Evolutionary conservation across 2,329 filamentous ascomycete species (phyloP).

Genomic region (Alternaria solani): DNA sequence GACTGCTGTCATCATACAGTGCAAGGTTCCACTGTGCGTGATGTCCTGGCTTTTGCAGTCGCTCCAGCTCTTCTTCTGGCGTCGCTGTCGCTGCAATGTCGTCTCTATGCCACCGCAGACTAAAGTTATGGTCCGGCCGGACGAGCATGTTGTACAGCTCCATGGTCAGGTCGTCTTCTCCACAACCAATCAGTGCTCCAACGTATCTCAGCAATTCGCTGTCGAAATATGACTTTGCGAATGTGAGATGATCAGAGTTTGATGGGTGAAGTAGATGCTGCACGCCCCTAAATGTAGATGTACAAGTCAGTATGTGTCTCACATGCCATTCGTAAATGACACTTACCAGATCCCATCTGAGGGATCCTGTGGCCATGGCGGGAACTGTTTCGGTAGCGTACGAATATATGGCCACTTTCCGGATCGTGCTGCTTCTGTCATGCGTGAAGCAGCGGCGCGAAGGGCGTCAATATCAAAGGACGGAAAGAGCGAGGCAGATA

Average conservation of each 20-base stretch:
- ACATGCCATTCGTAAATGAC: not conserved
- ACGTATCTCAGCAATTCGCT: conserved; percentile 69
- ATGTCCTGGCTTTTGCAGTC: conserved; percentile 68
- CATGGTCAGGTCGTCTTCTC: conserved; percentile 73
- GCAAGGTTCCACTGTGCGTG: conserved; percentile 91
- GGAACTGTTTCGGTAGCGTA: conserved; percentile 89
- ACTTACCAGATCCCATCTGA: conserved; percentile 71
- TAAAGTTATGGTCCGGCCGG: conserved; percentile 73
- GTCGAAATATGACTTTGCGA: conserved; percentile 77
- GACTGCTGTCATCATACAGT: conserved; percentile 73
- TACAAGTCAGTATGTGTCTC: not conserved
- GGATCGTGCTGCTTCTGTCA: conserved; percentile 69
- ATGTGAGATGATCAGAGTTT: conserved; percentile 68
- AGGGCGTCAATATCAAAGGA: conserved; percentile 62
- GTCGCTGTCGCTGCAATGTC: conserved; percentile 75
- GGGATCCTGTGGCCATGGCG: conserved; percentile 75
- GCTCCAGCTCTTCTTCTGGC: conserved; percentile 70
- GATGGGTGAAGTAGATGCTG: conserved; percentile 83
- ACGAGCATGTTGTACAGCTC: conserved; percentile 89
- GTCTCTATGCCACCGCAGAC: conserved; percentile 84
- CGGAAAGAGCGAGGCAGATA: conserved; percentile 69
- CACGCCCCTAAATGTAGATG: conserved; percentile 64
- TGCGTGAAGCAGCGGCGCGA: conserved; percentile 65
- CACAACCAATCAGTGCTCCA: conserved; percentile 66
- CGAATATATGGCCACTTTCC: conserved; percentile 83